These are phyloP conservation scores for Saccharum hybrid DNA, from an alignment of 202 grass and related monocot genomes.

Conservation along the genomic window DNA sequence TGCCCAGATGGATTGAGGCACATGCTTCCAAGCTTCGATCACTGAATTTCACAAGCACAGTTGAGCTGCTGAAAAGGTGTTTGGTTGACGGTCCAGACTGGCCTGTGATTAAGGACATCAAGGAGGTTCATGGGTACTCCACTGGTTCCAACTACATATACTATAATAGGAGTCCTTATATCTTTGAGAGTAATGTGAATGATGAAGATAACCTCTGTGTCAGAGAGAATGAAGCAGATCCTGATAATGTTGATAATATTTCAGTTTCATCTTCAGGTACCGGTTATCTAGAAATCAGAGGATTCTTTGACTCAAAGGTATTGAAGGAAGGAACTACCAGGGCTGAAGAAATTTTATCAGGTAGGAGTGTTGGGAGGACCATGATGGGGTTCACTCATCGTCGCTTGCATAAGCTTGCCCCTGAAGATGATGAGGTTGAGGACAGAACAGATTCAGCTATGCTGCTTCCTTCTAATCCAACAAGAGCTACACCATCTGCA, in stretches of 20 bases:
- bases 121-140: constrained; percentile 56
- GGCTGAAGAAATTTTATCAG: constrained; percentile 8
- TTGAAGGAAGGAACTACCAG: constrained; percentile 4
- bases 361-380: background rate
- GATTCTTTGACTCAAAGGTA: constrained; percentile 47
- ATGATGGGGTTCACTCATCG: background rate
- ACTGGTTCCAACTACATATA: constrained; percentile 57
- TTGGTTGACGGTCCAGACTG: constrained; percentile 58
- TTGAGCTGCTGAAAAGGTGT: constrained; percentile 58
- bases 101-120: constrained; percentile 63
- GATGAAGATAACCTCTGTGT: background rate
- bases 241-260: constrained; percentile 34
- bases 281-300: constrained; percentile 36
- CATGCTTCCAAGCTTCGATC: constrained; percentile 48
- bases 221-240: constrained; percentile 29
- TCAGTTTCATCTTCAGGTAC: constrained; percentile 42
- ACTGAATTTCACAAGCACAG: constrained; percentile 53
- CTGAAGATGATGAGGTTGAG: constrained; percentile 40
- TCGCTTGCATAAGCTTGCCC: constrained; percentile 38
- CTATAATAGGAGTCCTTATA: constrained; percentile 63
- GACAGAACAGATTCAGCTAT: constrained; percentile 32
- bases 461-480: constrained; percentile 11
- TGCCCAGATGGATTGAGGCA: constrained; percentile 66
- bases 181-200: constrained; percentile 60
- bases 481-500: background rate